A percentile compares a stretch with the other conserved stretches of the same genome.
phyloP scores from a whole-genome alignment of 2,329 filamentous ascomycete genomes.

The Claviceps purpurea region DNA sequence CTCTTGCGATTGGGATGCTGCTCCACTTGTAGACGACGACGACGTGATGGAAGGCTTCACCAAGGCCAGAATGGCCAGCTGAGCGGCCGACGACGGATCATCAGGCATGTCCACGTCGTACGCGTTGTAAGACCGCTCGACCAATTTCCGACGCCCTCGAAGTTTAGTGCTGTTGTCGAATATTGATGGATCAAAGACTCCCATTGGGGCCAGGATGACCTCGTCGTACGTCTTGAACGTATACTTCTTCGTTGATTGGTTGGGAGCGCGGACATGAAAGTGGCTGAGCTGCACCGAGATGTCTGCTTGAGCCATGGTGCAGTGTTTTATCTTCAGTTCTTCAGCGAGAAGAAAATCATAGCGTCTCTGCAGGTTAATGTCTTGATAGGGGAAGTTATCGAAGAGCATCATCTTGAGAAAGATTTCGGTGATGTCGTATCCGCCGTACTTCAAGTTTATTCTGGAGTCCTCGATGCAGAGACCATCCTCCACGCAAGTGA shows the following conservation, averaged over 20 bases:
- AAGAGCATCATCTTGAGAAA: constrained; percentile 98
- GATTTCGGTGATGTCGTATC: constrained; percentile 81
- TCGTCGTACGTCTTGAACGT: constrained; percentile 96
- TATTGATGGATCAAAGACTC: constrained; percentile 78
- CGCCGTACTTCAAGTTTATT: constrained; percentile 89
- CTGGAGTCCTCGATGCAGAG: constrained; percentile 90
- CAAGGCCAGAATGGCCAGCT: constrained; percentile 50
- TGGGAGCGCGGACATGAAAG: constrained; percentile 80
- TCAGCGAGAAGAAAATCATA: constrained; percentile 92
- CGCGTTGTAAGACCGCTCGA: constrained; percentile 81
- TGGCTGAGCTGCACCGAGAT: constrained; percentile 80
- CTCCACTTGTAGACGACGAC: constrained; percentile 24
- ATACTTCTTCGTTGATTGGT: constrained; percentile 84
- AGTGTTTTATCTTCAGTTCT: constrained; percentile 87
- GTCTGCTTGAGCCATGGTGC: constrained; percentile 79
- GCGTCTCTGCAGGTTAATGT: constrained; percentile 79
- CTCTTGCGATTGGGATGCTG: constrained; percentile 28
- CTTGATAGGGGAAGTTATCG: constrained; percentile 88
- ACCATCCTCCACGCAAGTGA: constrained; percentile 93
- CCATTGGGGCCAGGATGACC: constrained; percentile 85
- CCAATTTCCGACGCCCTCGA: constrained; percentile 61
- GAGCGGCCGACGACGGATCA: constrained; percentile 75
- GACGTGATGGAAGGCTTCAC: constrained; percentile 45
- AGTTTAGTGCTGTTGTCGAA: constrained; percentile 79
- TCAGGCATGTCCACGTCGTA: constrained; percentile 82